Base-by-base conservation (phyloP, 768 basidiomycete genomes). In the Solioccasus polychromus region DNA sequence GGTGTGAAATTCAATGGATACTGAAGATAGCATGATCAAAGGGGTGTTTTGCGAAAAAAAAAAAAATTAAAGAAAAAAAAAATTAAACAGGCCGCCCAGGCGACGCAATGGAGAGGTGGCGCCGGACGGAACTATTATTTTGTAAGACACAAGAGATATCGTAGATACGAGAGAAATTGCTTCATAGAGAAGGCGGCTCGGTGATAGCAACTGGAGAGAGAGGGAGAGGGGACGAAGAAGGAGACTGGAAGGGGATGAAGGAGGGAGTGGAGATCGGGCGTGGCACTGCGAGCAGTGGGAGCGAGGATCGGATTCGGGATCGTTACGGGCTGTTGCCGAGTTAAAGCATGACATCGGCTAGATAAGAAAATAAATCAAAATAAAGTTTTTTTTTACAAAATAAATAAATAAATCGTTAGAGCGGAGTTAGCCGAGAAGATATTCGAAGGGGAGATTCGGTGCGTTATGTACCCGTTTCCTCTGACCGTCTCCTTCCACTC, bases 401-500 rank as follows among this genome's bases (percentile, higher is more conserved):
- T 19, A 43, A 57, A 45, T 40, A 45, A 47, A 47, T 47, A 58
- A 32, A 43, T 7, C 15, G 30, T 4, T 39, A 39, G 39, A 42
- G 26, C 65, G 63, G 63, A 48, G 39, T 41, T 60, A 34, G 60
- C 63, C 63, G 63, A 67, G 37, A 20, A 35, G 53, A 45, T 53
- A 54, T 57, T 48, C 59, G 39, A 34, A 49, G 25, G 43, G 52
- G 31, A 36, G 39, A 38, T 39, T 51, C 47, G 48, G 50, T 34
- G 49, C 11, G 58, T 61, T 61, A 63, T 63, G 61, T 61, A 67
- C 35, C 51, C 49, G 60, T 43, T 35, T 62, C 52, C 55, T 64
- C 58, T 66, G 57, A 62, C 50, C 51, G 50, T 58, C 57, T 22
- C 43, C 47, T 44, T 43, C 55, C 46, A 51, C 53, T 48, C 39